Evolutionary conservation across 768 basidiomycete genomes (phyloP), one percentile per base, ranked within the genome.

Genomic region (Ephemerocybe angulata): DNA sequence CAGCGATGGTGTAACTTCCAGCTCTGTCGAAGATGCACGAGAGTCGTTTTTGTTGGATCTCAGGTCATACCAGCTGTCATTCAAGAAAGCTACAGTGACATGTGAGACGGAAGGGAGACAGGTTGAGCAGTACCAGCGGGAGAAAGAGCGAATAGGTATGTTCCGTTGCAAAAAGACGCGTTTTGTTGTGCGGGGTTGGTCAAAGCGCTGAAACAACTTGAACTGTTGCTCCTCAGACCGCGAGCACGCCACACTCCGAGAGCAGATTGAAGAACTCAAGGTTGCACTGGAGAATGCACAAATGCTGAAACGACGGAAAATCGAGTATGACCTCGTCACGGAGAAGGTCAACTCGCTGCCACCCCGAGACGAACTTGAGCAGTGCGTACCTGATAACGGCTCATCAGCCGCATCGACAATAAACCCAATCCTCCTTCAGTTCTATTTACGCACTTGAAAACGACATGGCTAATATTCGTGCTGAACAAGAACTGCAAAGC

Each of bases 81-180:
- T 93, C 60, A 82, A 86, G 72, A 93, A 93, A 71, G 87, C 82
- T 60, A 74, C 77, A 31, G 88, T 93, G 83, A 85, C 90, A 42
- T 92, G 89, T 62, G 86, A 92, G 64, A 92, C 90, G 7, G 91
- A 93, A 72, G 80, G 82, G 50, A 77, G 90, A 62, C 90, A 93
- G 70, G 90, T 92, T 1, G 85, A 90, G 62, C 86, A 91, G 66
- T 93, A 93, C 64, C 80, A 90, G 61, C 75, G 79, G 41, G 89
- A 90, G 62, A 80, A 81, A 46, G 77, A 81, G 60, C 71, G 81
- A 58, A 88, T 92, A 63, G 88, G 91, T 88, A 65, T 42, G 82
- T 75, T 43, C 37, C 49, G n/a, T n/a, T n/a, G n/a, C n/a, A n/a
- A n/a, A n/a, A n/a, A n/a, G n/a, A n/a, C n/a, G n/a, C n/a, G n/a